These are phyloP conservation scores for Oryza nivara DNA, from an alignment of 176 grass and related monocot genomes.

Conservation along the genomic window DNA sequence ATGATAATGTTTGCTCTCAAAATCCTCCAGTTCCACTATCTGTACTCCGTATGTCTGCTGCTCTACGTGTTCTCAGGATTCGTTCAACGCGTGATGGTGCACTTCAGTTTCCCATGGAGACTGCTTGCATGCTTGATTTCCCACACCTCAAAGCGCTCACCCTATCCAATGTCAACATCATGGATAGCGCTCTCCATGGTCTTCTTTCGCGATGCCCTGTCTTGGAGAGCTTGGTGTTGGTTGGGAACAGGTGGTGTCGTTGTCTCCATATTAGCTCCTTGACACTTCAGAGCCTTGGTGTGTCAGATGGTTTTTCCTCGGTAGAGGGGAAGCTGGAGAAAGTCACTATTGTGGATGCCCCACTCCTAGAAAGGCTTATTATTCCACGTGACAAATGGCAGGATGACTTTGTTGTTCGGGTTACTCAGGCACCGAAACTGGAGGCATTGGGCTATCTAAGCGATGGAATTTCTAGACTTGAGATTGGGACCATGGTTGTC, in stretches of 20 bases:
- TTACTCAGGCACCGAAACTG: not conserved
- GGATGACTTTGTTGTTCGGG: not conserved
- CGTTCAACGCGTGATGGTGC: no score
- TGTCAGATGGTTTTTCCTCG: not conserved
- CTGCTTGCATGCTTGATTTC: not conserved
- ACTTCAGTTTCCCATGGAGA: fast-evolving
- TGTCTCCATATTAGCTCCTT: not conserved
- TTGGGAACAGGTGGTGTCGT: not conserved
- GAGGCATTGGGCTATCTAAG: not conserved
- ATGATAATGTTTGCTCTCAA: no score
- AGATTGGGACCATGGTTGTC: not conserved
- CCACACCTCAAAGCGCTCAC: not conserved
- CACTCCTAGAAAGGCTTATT: conserved; percentile 4
- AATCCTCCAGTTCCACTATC: not conserved
- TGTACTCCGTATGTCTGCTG: not conserved
- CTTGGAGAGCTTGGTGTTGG: not conserved
- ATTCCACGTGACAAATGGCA: not conserved
- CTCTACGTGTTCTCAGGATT: not conserved
- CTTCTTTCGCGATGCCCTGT: not conserved
- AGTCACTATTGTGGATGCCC: not conserved
- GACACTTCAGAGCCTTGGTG: not conserved
- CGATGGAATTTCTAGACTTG: not conserved
- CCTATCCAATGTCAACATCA: not conserved
- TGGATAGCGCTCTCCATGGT: not conserved
- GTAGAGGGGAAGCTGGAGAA: not conserved